Conservation (phyloP, 257 asterid species). For the Salvia miltiorrhiza region DNA sequence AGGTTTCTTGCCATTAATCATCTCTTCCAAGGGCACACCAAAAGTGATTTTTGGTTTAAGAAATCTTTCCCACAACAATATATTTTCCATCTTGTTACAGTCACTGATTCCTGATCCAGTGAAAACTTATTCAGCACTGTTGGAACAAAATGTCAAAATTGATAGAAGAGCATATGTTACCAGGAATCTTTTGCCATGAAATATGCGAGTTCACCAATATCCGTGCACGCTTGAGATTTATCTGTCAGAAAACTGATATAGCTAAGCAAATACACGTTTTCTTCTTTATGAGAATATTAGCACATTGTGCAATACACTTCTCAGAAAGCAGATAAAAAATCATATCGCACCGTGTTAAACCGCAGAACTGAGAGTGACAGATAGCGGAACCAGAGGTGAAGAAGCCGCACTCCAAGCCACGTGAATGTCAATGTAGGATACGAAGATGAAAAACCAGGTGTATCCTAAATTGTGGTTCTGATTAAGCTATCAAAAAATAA, state of each 20-base stretch:
- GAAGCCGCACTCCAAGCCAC: conserved; percentile 75
- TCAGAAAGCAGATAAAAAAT: conserved; percentile 9
- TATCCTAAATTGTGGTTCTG: conserved; percentile 57
- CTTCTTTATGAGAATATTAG: background rate
- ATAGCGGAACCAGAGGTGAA: conserved; percentile 95
- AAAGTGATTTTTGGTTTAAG: conserved; percentile 65
- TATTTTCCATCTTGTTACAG: conserved; percentile 82
- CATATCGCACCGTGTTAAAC: conserved; percentile 66
- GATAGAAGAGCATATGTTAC: conserved; percentile 33
- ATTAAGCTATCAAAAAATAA: conserved; percentile 32
- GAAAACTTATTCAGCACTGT: conserved; percentile 1
- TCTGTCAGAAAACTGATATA: conserved; percentile 49
- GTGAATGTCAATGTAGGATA: conserved; percentile 57
- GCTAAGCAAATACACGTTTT: background rate
- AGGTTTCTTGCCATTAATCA: conserved; percentile 50
- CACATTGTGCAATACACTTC: background rate
- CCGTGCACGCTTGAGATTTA: conserved; percentile 96
- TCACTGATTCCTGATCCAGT: conserved; percentile 56
- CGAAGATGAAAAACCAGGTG: conserved; percentile 68
- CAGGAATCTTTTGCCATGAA: conserved; percentile 52
- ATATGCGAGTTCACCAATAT: conserved; percentile 78
- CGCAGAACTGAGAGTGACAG: conserved; percentile 79
- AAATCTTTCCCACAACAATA: conserved; percentile 73
- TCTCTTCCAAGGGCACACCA: conserved; percentile 71
- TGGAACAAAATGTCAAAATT: conserved; percentile 1